Evolutionary conservation across 306 rosid genomes (phyloP), one percentile per base, ranked within the genome.

Genomic region (Trifolium pratense): DNA sequence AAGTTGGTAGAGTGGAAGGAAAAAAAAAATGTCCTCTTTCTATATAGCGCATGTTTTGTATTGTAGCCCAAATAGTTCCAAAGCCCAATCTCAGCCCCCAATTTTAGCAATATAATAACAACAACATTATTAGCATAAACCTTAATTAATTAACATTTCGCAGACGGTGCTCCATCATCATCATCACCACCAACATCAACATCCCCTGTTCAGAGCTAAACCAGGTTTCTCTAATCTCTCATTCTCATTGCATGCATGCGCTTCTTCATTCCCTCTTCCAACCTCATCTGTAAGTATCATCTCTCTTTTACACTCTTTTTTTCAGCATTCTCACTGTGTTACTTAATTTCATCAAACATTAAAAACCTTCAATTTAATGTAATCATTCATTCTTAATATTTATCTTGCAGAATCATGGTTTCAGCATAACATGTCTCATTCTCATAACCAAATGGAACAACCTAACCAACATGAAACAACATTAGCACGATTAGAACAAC

Each of bases 221-320:
- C 58, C 58, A 51, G 23, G 20, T 34, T 57, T 59, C 65, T 59
- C 65, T n/a, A 6, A 59, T 59, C 14, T 29, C 65, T 59, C 40
- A 29, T 29, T 59, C 40, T 58, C 64, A 58, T 17, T 3, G 66
- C 66, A 15, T 59, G 66, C 66, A 59, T 29, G 66, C 66, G 66
- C 13, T 8, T 5, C 21, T 4, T 53, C 4, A 29, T 14, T 58
- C 65, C 65, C 5, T 59, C 40, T 15, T 59, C 63, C 8, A 57
- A 57, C 16, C 16, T 12, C 63, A 26, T 14, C 3, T 59, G 65
- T 59, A 16, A 59, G 65, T 58, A 6, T 29, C 7, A 1, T 52
- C 36, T 58, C 18, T 26, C 39, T 26, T 6, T 7, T n/a, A 14
- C 63, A 13, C 36, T 57, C 32, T 23, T 53, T 29, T 4, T 0